phyloP scores from a whole-genome alignment of 768 basidiomycete genomes.

The Podaxis mareebaensis region DNA sequence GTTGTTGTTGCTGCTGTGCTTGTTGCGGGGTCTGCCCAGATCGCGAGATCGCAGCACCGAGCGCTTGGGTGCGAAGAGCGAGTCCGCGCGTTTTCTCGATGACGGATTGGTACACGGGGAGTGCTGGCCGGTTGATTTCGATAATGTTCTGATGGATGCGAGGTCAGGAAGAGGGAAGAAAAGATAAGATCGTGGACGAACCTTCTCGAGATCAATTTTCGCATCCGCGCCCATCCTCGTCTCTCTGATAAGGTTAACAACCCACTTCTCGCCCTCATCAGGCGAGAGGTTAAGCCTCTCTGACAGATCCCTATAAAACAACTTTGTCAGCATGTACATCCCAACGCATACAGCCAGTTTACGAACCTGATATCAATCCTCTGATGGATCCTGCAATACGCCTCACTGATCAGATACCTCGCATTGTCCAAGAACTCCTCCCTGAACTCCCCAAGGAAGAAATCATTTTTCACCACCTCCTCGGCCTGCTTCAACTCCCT shows the following conservation, averaged over 20 bases:
- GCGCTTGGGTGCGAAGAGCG: slow-evolving; percentile 85
- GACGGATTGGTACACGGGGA: slow-evolving; percentile 89
- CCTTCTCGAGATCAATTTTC: slow-evolving; percentile 97
- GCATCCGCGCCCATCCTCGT: slow-evolving; percentile 96
- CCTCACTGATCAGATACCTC: slow-evolving; percentile 93
- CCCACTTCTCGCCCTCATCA: slow-evolving; percentile 99
- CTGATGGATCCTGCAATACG: slow-evolving; percentile 97
- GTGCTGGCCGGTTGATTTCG: slow-evolving; percentile 87
- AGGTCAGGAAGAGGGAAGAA: background rate
- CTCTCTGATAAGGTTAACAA: slow-evolving; percentile 97
- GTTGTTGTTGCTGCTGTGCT: slow-evolving; percentile 12
- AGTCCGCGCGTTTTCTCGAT: slow-evolving; percentile 95
- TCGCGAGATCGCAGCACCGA: slow-evolving; percentile 69
- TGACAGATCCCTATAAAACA: slow-evolving; percentile 55
- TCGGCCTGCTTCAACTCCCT: slow-evolving; percentile 75
- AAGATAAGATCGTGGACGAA: slow-evolving; percentile 29
- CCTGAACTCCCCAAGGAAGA: slow-evolving; percentile 88
- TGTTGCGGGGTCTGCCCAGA: slow-evolving; percentile 27
- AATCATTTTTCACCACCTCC: slow-evolving; percentile 85
- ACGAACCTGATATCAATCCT: slow-evolving; percentile 79
- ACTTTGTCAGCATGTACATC: background rate
- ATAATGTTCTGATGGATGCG: slow-evolving; percentile 78
- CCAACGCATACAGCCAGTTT: background rate
- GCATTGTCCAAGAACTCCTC: slow-evolving; percentile 98
- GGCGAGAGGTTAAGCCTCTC: slow-evolving; percentile 90